Base-by-base conservation (phyloP, 2,329 filamentous ascomycete genomes). In the Triangularia setosa region DNA sequence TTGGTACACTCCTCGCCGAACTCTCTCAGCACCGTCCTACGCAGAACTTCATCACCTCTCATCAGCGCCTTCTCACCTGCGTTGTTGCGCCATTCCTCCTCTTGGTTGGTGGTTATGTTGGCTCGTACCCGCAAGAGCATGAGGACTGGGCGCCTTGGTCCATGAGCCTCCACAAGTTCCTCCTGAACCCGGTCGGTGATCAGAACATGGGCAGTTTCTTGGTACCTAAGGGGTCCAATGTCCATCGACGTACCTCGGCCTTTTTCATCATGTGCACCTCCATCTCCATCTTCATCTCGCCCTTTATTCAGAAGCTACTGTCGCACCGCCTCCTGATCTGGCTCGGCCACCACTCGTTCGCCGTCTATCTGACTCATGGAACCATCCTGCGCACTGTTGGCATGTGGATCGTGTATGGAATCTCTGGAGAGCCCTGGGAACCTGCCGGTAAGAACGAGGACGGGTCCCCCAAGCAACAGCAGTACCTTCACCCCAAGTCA, bases 271-370 rank as follows among this genome's bases (percentile, higher is more conserved):
- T 83, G 69, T 72, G 83, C 35, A 76, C 80, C 61, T 80, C 81
- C 56, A 71, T 81, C n/a, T 80, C 80, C 24, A 80, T 84, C 62
- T 82, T 79, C 73, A 72, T 84, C 16, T 83, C 81, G 1, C 80
- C 81, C 0, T 71, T 75, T 4, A 74, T 82, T 7, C 81, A 83
- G 68, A 76, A 76, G 25, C 75, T 82, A 21, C 78, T 85, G 24
- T 81, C 80, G 4, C 81, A 81, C 71, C 77, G 78, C 27, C 68
- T 81, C 2, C 79, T 84, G 35, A 79, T 83, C 64, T 84, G 81
- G 81, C 75, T 84, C 3, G 83, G 83, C n/a, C 78, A 79, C 65
- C 81, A 83, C 71, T 82, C 80, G 61, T 84, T 84, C 65, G 82
- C 83, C 24, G 82, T 85, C 4, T 85, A 85, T 69, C 78, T 85